These are phyloP conservation scores for Toxoplasma gondii DNA, from an alignment of 169 alveolate species.

Conservation along the genomic window DNA sequence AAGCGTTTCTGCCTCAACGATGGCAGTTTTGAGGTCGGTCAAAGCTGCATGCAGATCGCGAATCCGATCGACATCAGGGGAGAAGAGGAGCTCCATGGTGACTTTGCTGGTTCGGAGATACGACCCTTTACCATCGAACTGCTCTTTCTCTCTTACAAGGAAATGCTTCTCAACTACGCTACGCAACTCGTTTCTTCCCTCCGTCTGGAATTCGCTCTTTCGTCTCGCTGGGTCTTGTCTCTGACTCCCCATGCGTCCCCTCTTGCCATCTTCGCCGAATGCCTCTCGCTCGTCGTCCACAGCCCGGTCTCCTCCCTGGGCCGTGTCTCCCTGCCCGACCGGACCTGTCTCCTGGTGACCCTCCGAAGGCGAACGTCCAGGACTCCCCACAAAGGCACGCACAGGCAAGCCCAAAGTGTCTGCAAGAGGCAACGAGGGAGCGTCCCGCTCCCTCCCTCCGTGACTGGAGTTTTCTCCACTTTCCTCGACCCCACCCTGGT, in stretches of 20 bases:
- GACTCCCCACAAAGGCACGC: too few relatives aligned
- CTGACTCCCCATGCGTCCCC: not conserved
- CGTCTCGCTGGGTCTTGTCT: not conserved
- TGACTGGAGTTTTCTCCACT: too few relatives aligned
- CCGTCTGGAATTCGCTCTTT: not conserved
- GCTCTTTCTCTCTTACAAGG: not conserved
- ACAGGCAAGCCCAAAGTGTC: too few relatives aligned
- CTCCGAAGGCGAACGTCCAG: too few relatives aligned
- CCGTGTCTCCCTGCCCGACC: too few relatives aligned
- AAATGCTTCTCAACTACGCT: not conserved
- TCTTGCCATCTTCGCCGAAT: constrained; percentile 8
- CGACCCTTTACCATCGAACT: not conserved
- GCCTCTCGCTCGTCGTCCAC: not conserved
- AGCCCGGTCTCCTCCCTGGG: not conserved
- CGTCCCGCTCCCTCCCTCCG: too few relatives aligned
- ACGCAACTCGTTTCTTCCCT: not conserved
- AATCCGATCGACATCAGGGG: constrained; percentile 3
- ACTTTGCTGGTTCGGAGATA: not conserved
- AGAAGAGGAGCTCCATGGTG: constrained; percentile 7
- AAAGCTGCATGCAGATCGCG: constrained; percentile 10
- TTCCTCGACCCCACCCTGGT: not conserved
- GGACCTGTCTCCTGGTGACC: too few relatives aligned
- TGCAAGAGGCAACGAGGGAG: too few relatives aligned
- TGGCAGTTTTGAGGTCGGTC: not conserved
- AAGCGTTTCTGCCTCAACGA: not conserved